Conservation (phyloP, 2,329 filamentous ascomycete genomes). For the Epichloe sylvatica region DNA sequence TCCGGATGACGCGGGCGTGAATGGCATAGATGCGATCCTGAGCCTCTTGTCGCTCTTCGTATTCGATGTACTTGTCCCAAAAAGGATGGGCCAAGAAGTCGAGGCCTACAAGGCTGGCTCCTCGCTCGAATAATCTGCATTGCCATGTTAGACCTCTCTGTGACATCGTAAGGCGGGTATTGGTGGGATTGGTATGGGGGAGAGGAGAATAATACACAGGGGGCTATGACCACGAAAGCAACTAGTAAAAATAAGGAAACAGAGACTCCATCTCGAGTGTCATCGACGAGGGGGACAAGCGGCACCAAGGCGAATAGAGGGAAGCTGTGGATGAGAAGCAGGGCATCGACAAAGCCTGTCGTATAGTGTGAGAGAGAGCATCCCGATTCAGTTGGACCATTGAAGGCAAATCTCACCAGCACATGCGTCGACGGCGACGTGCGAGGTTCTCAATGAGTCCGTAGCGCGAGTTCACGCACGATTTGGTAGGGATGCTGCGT, state of each 20-base stretch:
- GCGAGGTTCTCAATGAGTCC: constrained; percentile 18
- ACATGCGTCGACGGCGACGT: constrained; percentile 24
- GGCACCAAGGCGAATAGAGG: constrained; percentile 18
- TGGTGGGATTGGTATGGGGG: constrained; percentile 4
- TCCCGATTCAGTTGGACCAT: constrained; percentile 42
- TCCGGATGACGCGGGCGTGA: constrained; percentile 66
- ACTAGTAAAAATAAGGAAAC: constrained; percentile 30
- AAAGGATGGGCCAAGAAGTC: constrained; percentile 93
- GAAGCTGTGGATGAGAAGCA: constrained; percentile 24
- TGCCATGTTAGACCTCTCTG: constrained; percentile 14
- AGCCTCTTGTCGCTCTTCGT: constrained; percentile 79
- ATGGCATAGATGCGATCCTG: constrained; percentile 77
- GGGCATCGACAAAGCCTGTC: constrained; percentile 44
- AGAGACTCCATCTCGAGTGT: constrained; percentile 12
- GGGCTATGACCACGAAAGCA: constrained; percentile 35
- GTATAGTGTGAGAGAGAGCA: constrained; percentile 51
- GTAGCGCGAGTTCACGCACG: constrained; percentile 23
- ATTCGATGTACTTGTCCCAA: constrained; percentile 98
- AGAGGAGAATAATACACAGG: constrained; percentile 44
- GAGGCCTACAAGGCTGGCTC: constrained; percentile 67
- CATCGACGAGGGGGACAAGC: constrained; percentile 21
- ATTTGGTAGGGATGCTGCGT: constrained; percentile 28
- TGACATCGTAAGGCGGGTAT: background rate
- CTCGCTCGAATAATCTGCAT: constrained; percentile 82
- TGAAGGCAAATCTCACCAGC: constrained; percentile 62